Conservation (phyloP, 805 yeast species). For the Blastobotrys americana region DNA sequence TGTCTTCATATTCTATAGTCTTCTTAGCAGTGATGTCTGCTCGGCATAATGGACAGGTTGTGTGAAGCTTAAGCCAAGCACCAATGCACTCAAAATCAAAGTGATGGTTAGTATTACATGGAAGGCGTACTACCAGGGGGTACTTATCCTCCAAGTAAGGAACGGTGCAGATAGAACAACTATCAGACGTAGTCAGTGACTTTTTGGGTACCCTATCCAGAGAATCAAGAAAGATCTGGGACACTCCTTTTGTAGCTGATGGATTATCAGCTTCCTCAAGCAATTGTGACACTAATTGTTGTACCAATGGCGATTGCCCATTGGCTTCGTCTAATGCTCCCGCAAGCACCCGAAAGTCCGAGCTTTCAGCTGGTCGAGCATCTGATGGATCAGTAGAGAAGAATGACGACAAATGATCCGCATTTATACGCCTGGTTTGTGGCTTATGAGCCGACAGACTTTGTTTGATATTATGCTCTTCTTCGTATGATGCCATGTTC, state of each 20-base stretch:
- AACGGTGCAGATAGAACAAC: slow-evolving; percentile 81
- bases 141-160: slow-evolving; percentile 63
- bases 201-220: slow-evolving; percentile 60
- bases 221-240: slow-evolving; percentile 64
- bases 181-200: slow-evolving; percentile 38
- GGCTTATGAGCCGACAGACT: background rate
- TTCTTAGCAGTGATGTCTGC: slow-evolving; percentile 54
- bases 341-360: background rate
- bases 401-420: background rate
- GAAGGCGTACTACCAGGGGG: slow-evolving; percentile 71
- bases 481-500: background rate
- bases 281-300: background rate
- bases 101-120: slow-evolving; percentile 60
- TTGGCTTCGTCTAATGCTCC: background rate
- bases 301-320: background rate
- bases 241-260: slow-evolving; percentile 32
- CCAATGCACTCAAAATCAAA: slow-evolving; percentile 87
- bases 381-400: background rate
- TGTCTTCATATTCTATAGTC: slow-evolving; percentile 34
- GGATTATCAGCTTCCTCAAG: background rate
- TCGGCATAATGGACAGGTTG: slow-evolving; percentile 78
- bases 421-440: background rate
- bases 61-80: slow-evolving; percentile 67
- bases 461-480: background rate
- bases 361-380: background rate